Conservation (phyloP, 1,284 basidiomycete species). For the Marasmius tenuissimus region DNA sequence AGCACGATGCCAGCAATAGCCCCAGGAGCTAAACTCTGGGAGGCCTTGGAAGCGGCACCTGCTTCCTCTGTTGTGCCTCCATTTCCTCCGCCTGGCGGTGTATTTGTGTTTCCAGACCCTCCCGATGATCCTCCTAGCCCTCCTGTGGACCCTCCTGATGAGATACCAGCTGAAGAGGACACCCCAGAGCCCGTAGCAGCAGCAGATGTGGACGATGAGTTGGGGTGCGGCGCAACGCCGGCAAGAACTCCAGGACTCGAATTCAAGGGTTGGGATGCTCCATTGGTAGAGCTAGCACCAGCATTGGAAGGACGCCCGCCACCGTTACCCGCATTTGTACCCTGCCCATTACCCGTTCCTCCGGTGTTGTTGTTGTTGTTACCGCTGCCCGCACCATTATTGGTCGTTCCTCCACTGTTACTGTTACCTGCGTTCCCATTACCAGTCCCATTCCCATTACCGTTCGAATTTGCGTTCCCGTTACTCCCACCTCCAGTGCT, state of each 20-base stretch:
- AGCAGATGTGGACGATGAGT: neutral
- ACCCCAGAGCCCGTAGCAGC: neutral
- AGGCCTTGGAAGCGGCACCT: conserved; percentile 1
- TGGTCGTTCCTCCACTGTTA: neutral
- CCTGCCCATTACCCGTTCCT: neutral
- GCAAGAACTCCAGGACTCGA: neutral
- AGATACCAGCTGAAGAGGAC: neutral
- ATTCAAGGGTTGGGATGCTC: neutral
- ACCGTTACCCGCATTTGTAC: neutral
- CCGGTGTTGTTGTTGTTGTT: neutral
- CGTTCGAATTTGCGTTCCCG: neutral
- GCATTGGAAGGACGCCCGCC: neutral
- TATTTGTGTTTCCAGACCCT: neutral
- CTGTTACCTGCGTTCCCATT: neutral
- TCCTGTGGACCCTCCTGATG: neutral
- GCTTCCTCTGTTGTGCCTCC: neutral
- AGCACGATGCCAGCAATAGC: conserved; percentile 29
- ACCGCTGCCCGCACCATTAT: neutral
- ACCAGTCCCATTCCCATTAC: neutral
- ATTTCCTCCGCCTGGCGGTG: neutral
- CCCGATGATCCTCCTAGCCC: conserved; percentile 4
- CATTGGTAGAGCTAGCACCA: neutral
- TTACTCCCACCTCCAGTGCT: neutral
- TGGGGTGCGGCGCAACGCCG: too few species aligned
- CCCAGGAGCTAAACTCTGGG: conserved; percentile 22